Base-by-base conservation (phyloP, 83 land plant species). In the Diphasiastrum complanatum region DNA sequence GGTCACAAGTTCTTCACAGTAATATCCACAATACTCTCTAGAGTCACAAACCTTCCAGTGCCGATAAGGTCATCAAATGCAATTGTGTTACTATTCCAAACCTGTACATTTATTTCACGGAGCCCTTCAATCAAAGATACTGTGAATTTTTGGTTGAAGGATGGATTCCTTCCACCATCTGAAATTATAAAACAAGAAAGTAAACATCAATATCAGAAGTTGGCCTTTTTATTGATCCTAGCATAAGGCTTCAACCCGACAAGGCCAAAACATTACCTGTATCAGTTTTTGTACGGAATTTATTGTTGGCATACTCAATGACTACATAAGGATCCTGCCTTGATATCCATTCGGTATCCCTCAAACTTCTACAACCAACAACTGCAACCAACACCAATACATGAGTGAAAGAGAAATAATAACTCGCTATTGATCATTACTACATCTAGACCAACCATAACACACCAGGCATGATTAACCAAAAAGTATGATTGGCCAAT, bases 311-410 rank as follows among this genome's bases (percentile, higher is more conserved):
- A 70, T 90, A 90, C 68, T 90, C 91, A n/a, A 90, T 47, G 23
- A 76, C 74, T 28, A 90, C 96, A 61, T 90, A 90, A 0, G 96
- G 88, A 63, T 90, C 91, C 47, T 90, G 96, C 71, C 80, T 67
- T 18, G 84, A 77, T 27, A 90, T 68, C 96, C 96, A 85, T 47
- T 90, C 96, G 16, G 79, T 90, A 52, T 90, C 84, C 53, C 60
- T 83, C 78, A 90, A 60, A 30, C 78, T 81, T 31, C 20, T 68
- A 40, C 96, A 85, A 4, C 88, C 96, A 41, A 90, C 83, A 71
- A 90, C 96, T 81, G 72, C 40, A 29, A 52, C 12, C 29, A 52
- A n/a, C n/a, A n/a, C n/a, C n/a, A n/a, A n/a, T n/a, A n/a, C n/a
- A n/a, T n/a, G n/a, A n/a, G n/a, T n/a, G n/a, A n/a, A n/a, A n/a